A percentile compares a stretch with the other conserved stretches of the same genome.
Evolutionary conservation across 768 basidiomycete species (phyloP).

Genomic region (Scleroderma citrinum): DNA sequence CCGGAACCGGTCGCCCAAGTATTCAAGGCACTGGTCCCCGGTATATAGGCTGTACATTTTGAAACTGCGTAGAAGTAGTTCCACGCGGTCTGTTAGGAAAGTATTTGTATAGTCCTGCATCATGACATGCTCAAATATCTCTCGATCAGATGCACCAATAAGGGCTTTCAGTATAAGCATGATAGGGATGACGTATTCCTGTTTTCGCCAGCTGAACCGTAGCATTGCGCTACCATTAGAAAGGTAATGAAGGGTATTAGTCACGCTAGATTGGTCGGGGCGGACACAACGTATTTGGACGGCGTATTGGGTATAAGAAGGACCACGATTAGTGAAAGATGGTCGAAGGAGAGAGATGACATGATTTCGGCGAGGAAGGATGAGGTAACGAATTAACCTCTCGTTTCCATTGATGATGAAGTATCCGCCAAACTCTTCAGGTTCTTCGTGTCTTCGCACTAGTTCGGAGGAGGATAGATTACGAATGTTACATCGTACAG

Average conservation of each 20-base stretch:
- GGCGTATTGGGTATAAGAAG: slow-evolving; percentile 90
- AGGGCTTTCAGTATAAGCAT: slow-evolving; percentile 95
- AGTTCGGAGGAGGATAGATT: slow-evolving; percentile 80
- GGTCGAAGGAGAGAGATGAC: slow-evolving; percentile 89
- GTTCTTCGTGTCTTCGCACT: slow-evolving; percentile 88
- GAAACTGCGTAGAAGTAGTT: slow-evolving; percentile 89
- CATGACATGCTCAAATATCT: slow-evolving; percentile 93
- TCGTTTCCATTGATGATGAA: slow-evolving; percentile 99
- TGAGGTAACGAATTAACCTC: slow-evolving; percentile 95
- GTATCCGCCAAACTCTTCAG: slow-evolving; percentile 98
- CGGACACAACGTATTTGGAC: slow-evolving; percentile 95
- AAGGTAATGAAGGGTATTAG: slow-evolving; percentile 97
- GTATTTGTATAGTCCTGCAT: slow-evolving; percentile 98
- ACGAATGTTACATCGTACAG: slow-evolving; percentile 87
- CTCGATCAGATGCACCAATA: slow-evolving; percentile 85
- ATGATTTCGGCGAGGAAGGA: slow-evolving; percentile 93
- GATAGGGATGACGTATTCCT: slow-evolving; percentile 97
- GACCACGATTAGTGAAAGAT: slow-evolving; percentile 87
- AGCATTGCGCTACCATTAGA: slow-evolving; percentile 96
- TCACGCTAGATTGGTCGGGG: slow-evolving; percentile 86
- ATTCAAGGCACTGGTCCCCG: slow-evolving; percentile 87
- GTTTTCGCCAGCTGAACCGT: slow-evolving; percentile 94
- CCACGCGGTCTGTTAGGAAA: slow-evolving; percentile 95
- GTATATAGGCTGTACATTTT: slow-evolving; percentile 88
- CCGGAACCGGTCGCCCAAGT: slow-evolving; percentile 94